Conservation (phyloP, 176 grass and related monocot species). For the Alloteropsis semialata region DNA sequence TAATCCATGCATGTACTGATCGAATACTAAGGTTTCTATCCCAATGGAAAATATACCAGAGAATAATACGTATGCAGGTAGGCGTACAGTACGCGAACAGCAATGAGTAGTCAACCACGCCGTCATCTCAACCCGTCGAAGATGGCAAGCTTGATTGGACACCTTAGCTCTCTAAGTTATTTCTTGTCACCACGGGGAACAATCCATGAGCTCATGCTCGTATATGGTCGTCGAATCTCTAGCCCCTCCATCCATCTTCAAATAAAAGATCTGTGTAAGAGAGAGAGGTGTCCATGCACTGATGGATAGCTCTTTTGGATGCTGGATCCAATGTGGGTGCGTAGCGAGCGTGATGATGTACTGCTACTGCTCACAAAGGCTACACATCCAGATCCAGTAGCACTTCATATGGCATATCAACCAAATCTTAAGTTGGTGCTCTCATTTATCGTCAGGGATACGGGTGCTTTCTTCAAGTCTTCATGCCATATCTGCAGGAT, state of each 20-base stretch:
- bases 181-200: constrained; percentile 15
- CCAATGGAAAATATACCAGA: neutral
- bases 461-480: neutral
- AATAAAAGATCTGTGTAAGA: neutral
- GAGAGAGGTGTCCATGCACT: neutral
- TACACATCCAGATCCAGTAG: neutral
- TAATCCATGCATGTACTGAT: no score
- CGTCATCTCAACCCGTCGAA: neutral
- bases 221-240: neutral
- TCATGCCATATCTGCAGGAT: neutral
- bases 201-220: neutral
- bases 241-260: neutral
- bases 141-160: neutral
- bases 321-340: neutral
- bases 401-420: neutral
- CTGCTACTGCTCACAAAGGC: neutral
- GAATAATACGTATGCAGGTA: neutral
- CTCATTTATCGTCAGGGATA: neutral
- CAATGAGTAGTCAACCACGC: neutral
- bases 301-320: neutral
- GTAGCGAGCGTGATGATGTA: neutral
- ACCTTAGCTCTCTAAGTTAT: neutral
- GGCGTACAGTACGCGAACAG: neutral
- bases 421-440: neutral
- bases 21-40: neutral